A percentile compares a stretch with the other conserved stretches of the same genome.
Conservation (phyloP, 345 rosid species). For the Eucalyptus curtisii region DNA sequence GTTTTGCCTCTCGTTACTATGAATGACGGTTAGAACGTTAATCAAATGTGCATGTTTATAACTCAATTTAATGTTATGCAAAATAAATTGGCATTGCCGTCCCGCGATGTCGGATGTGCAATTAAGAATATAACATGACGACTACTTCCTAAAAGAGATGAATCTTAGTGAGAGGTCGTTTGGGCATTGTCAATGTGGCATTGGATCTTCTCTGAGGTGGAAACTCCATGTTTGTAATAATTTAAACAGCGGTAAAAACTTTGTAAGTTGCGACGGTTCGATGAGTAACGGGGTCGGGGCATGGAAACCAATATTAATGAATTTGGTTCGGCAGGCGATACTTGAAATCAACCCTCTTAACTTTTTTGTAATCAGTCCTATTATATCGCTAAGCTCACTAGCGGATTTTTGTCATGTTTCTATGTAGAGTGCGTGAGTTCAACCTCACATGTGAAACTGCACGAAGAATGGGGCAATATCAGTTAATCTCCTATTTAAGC, state of each 20-base stretch:
- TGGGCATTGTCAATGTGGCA: background rate
- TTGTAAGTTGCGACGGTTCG: background rate
- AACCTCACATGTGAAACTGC: accelerated
- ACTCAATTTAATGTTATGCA: background rate
- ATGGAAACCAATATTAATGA: too few species aligned
- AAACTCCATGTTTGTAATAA: background rate
- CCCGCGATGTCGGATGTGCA: accelerated
- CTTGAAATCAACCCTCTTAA: too few species aligned
- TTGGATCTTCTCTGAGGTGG: background rate
- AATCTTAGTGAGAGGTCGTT: background rate
- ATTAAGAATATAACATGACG: background rate
- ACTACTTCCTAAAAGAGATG: accelerated
- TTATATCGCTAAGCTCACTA: accelerated
- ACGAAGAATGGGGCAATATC: accelerated
- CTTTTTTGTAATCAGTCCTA: too few species aligned
- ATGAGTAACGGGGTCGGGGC: background rate
- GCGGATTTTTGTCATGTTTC: accelerated
- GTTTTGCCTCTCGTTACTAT: background rate
- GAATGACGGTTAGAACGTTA: background rate
- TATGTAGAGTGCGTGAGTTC: too few species aligned
- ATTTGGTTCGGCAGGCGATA: too few species aligned
- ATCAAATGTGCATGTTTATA: background rate
- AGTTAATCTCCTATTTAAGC: accelerated
- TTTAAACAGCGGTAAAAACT: background rate
- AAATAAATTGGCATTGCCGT: background rate